Conservation (phyloP, 2,329 filamentous ascomycete species). For the Chaetomiaceae sp. region DNA sequence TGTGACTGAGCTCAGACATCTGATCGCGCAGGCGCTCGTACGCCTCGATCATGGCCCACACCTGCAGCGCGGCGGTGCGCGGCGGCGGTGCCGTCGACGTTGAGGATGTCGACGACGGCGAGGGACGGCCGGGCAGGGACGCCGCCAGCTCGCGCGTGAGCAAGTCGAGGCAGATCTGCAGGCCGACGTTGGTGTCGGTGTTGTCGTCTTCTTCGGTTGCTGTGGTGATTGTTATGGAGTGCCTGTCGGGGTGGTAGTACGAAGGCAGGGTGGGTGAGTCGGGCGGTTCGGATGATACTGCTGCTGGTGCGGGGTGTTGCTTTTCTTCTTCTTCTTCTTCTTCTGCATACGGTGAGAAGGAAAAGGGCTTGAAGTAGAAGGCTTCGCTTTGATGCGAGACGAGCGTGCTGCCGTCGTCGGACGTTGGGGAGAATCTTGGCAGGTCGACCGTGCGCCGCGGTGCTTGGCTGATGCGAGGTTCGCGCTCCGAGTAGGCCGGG, state of each 20-base stretch:
- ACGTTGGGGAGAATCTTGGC: constrained; percentile 24
- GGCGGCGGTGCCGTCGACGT: constrained; percentile 23
- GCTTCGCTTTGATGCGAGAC: constrained; percentile 45
- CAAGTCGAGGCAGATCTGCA: constrained; percentile 50
- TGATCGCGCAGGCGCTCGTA: constrained; percentile 51
- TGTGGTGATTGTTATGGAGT: not conserved
- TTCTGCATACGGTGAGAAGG: constrained; percentile 38
- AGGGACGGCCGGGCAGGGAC: constrained; percentile 31
- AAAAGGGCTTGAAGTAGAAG: constrained; percentile 44
- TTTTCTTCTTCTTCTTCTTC: too few species aligned
- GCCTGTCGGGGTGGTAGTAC: not conserved
- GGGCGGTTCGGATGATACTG: too few species aligned
- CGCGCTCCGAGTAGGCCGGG: constrained; percentile 8
- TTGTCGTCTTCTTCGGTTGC: not conserved
- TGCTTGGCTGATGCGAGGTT: not conserved
- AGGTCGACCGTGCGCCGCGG: not conserved
- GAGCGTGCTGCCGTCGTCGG: constrained; percentile 45
- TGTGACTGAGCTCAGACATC: constrained; percentile 31
- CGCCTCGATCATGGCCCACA: constrained; percentile 56
- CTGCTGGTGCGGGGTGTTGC: too few species aligned
- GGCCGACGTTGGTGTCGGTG: constrained; percentile 36
- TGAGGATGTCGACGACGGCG: constrained; percentile 15
- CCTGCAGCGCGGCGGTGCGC: constrained; percentile 44
- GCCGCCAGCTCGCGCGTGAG: constrained; percentile 47
- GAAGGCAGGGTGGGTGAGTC: constrained; percentile 28